A percentile compares a stretch with the other conserved stretches of the same genome.
phyloP scores from a whole-genome alignment of 805 yeast genomes.

The Kuraishia hungarica region DNA sequence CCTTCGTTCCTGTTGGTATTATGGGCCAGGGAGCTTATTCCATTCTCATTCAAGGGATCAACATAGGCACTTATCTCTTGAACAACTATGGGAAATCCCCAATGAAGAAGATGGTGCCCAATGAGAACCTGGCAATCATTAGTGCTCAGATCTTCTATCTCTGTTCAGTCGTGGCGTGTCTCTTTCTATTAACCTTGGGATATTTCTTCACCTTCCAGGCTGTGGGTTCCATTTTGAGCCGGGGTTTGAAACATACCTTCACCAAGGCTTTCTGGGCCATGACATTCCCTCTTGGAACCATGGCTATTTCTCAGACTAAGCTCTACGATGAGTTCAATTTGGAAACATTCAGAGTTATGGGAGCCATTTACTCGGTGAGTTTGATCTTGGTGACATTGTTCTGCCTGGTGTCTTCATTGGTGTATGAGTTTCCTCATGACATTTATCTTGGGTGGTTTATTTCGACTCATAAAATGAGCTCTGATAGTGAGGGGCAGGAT shows the following conservation, averaged over 20 bases:
- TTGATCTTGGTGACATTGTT: slow-evolving; percentile 37
- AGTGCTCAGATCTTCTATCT: not conserved
- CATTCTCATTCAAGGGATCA: slow-evolving; percentile 27
- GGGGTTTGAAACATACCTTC: slow-evolving; percentile 28
- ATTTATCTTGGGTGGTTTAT: not conserved
- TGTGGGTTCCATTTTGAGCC: slow-evolving; percentile 20
- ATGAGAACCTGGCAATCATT: not conserved
- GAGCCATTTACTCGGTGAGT: slow-evolving; percentile 49
- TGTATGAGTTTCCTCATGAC: slow-evolving; percentile 20
- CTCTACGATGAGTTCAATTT: slow-evolving; percentile 41
- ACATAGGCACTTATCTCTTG: slow-evolving; percentile 8
- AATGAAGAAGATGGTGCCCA: not conserved
- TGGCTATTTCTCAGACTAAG: slow-evolving; percentile 52
- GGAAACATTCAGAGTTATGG: slow-evolving; percentile 50
- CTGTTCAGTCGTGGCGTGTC: not conserved
- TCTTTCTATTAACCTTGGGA: slow-evolving; percentile 11
- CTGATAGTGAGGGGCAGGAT: too few species aligned
- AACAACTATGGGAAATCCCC: not conserved
- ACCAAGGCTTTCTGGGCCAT: slow-evolving; percentile 67
- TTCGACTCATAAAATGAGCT: not conserved
- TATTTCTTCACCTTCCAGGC: slow-evolving; percentile 34
- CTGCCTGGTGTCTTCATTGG: slow-evolving; percentile 29
- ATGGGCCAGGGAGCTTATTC: slow-evolving; percentile 81
- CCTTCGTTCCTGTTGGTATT: slow-evolving; percentile 76
- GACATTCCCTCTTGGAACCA: slow-evolving; percentile 87